Base-by-base conservation (phyloP, 495 filamentous ascomycete genomes). In the Lasiosphaeria miniovina region DNA sequence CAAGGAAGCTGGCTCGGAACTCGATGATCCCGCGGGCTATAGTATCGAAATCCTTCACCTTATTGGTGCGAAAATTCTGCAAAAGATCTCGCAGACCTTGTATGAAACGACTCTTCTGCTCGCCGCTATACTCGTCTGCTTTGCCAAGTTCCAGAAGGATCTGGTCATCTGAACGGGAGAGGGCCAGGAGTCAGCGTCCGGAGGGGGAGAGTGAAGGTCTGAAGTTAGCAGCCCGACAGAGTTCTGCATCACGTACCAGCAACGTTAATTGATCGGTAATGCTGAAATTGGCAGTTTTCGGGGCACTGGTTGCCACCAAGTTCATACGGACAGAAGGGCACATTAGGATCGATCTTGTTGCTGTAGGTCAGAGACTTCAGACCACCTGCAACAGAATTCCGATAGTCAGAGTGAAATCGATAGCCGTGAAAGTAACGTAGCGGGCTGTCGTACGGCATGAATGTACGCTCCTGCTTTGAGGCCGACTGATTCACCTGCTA, bases 321-420 rank as follows among this genome's bases (percentile, higher is more conserved):
- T 68, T 95, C 91, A 65, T 80, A 87, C 2, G 79, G 85, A 71
- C 94, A 98, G 17, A 98, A 58, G 52, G 80, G 82, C 61, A 80
- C 86, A 62, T 83, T 79, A 6, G 88, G 75, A 68, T 97, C 82
- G 70, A 98, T 93, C 57, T 84, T 84, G 73, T 93, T 86, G 71
- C 90, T 97, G 77, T 93, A 98, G 49, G 90, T 97, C 81, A 95
- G 77, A 62, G 95, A 98, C 72, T 86, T 87, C 70, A 90, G 86
- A 54, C 92, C 93, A 65, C 84, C 86, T 55, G 86, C 68, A 61
- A 94, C 86, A 46, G 84, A 74, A 35, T 89, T 66, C 55, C 79
- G 73, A 74, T 84, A 97, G 36, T 83, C 77, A 32, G 90, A 89
- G 72, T 97, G 91, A 66, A 90, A 95, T 58, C 94, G 91, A 75